These are phyloP conservation scores for Melanomma pulvis-pyrius DNA, from an alignment of 495 filamentous ascomycete genomes.

Conservation along the genomic window DNA sequence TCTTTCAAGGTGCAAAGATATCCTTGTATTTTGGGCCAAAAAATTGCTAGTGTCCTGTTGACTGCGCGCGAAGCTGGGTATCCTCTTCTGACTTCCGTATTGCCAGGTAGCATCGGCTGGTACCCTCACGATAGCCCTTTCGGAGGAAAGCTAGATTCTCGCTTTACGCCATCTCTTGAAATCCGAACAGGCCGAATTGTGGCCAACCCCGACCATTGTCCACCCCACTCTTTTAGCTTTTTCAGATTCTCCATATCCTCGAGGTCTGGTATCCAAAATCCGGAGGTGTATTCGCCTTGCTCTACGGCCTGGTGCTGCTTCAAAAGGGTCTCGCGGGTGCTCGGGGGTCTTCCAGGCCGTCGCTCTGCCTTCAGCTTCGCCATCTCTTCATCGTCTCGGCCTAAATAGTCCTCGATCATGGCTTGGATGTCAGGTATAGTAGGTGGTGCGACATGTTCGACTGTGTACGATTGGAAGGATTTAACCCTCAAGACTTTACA, in stretches of 20 bases:
- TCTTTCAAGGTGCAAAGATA: no score
- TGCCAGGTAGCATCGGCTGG: neutral
- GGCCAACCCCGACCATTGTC: slow-evolving; percentile 62
- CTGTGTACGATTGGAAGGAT: slow-evolving; percentile 69
- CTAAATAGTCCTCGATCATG: slow-evolving; percentile 69
- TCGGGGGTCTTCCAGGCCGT: slow-evolving; percentile 79
- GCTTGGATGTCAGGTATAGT: slow-evolving; percentile 60
- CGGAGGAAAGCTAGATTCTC: slow-evolving; percentile 45
- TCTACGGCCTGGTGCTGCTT: slow-evolving; percentile 70
- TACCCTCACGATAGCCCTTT: slow-evolving; percentile 38
- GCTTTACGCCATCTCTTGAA: slow-evolving; percentile 34
- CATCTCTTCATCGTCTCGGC: slow-evolving; percentile 76
- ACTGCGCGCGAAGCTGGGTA: neutral
- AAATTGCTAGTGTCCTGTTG: no score
- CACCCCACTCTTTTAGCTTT: slow-evolving; percentile 62
- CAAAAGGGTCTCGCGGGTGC: slow-evolving; percentile 73
- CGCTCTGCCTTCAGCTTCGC: slow-evolving; percentile 71
- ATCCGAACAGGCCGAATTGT: slow-evolving; percentile 57
- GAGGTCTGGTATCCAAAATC: slow-evolving; percentile 76
- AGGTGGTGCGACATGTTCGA: slow-evolving; percentile 59
- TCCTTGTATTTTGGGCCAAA: no score
- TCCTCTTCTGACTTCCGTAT: neutral
- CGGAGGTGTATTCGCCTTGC: slow-evolving; percentile 77
- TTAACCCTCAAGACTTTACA: slow-evolving; percentile 66
- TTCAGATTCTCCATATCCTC: slow-evolving; percentile 56